These are phyloP conservation scores for Acorus gramineus DNA, from an alignment of 106 monocot genomes.

Conservation along the genomic window DNA sequence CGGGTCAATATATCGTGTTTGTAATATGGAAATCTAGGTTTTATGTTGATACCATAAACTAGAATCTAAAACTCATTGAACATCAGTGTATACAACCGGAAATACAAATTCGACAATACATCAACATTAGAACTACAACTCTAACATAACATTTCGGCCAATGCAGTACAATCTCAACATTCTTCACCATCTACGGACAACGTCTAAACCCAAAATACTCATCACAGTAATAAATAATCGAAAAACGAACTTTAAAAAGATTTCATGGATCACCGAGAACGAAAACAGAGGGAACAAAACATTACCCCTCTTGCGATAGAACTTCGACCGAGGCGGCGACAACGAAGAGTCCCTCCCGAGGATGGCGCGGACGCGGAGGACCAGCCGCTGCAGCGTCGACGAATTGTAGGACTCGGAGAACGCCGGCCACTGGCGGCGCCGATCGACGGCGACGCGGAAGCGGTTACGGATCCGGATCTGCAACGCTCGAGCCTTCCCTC, in stretches of 20 bases:
- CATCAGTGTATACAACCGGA: too few species aligned
- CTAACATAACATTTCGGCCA: too few species aligned
- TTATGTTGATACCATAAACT: too few species aligned
- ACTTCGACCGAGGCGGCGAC: constrained; percentile 26
- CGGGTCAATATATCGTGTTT: too few species aligned
- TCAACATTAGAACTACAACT: too few species aligned
- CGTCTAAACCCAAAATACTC: too few species aligned
- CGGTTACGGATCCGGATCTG: constrained; percentile 57
- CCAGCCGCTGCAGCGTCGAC: constrained; percentile 31
- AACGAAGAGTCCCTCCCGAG: constrained; percentile 4
- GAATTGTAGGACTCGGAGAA: constrained; percentile 17
- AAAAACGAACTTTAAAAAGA: neutral
- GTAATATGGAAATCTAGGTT: too few species aligned
- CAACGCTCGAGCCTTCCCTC: constrained; percentile 41
- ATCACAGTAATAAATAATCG: neutral
- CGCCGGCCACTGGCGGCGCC: constrained; percentile 30
- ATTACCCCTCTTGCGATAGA: constrained; percentile 56
- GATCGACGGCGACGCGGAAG: constrained; percentile 69
- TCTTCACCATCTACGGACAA: too few species aligned
- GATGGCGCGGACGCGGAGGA: constrained; percentile 28
- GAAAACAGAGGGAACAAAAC: neutral
- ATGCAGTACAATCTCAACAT: too few species aligned
- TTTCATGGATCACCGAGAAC: neutral
- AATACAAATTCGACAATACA: too few species aligned
- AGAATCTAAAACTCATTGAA: too few species aligned